Base-by-base conservation (phyloP, 2,329 filamentous ascomycete species). In the Keithomyces neogunnii region DNA sequence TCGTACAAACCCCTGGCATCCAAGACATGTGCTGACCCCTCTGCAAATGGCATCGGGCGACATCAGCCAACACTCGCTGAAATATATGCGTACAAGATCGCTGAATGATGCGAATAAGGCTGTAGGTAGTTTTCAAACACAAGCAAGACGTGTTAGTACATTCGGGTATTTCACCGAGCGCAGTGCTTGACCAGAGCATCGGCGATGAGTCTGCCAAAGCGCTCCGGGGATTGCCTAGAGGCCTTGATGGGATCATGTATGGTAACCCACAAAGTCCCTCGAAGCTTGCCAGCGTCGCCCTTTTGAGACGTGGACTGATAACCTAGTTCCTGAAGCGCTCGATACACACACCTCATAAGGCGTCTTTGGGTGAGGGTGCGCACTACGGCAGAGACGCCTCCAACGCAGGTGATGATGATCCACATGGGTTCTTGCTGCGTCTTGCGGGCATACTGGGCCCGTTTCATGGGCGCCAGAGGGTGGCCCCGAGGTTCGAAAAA, bases 401-500 rank as follows among this genome's bases (percentile, higher is more conserved):
- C 53, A 3, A 51, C 51, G 9, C 47, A 33, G 26, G 61, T 59
- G 2, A 59, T 53, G 40, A 65, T 57, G 7, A 68, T 51, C 68
- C 68, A 71, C 13, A 71, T 55, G 32, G 66, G 62, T 39, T 64
- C 53, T 28, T 63, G 54, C 8, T 48, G 48, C 3, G 56, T 26
- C 51, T 60, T 66, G 2, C 51, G 53, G n/a, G 57, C 59, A 51
- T 66, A 67, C 29, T 59, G 56, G 33, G 50, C 47, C 47, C 62
- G 60, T n/a, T 62, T 53, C 32, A 54, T 44, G 2, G 61, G 55
- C 3, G 56, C 52, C 28, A 69, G 52, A 0, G 69, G 62, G 47
- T 72, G 65, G 5, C 63, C 66, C 8, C 59, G 58, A 1, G 64
- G 61, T 5, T 62, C 61, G 26, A 73, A 60, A 51, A 60, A 68